Conservation (phyloP, 306 rosid genomes). For the Prunus padus region DNA sequence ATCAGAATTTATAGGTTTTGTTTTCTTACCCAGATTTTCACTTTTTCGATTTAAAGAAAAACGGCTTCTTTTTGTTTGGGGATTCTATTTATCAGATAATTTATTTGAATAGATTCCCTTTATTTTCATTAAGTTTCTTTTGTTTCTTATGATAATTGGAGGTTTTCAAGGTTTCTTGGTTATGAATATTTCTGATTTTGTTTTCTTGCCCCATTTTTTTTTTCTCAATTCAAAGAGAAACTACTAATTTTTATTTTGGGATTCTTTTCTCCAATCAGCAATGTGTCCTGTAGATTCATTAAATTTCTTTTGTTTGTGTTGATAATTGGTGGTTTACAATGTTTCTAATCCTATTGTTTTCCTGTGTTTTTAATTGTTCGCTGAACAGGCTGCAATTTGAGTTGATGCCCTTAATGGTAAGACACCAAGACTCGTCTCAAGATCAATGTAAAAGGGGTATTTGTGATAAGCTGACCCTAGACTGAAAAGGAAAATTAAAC, state of each 20-base stretch:
- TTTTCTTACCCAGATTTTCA: neutral
- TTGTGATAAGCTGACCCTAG: no score
- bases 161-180: constrained; percentile 20
- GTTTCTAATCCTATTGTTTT: constrained; percentile 16
- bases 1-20: neutral
- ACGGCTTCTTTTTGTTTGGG: neutral
- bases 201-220: no score
- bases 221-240: no score
- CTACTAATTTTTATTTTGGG: no score
- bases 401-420: constrained; percentile 95
- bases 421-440: neutral
- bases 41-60: neutral
- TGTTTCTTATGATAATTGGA: neutral
- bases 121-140: neutral
- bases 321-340: no score
- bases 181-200: no score
- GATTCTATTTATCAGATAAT: neutral
- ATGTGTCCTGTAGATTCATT: no score
- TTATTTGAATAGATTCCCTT: neutral
- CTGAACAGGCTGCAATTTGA: constrained; percentile 85
- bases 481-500: no score
- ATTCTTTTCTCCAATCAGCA: no score
- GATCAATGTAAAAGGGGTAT: no score
- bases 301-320: no score
- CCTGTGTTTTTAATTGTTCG: constrained; percentile 6